phyloP scores from a whole-genome alignment of 345 rosid species.

The Eucalyptus regnans region DNA sequence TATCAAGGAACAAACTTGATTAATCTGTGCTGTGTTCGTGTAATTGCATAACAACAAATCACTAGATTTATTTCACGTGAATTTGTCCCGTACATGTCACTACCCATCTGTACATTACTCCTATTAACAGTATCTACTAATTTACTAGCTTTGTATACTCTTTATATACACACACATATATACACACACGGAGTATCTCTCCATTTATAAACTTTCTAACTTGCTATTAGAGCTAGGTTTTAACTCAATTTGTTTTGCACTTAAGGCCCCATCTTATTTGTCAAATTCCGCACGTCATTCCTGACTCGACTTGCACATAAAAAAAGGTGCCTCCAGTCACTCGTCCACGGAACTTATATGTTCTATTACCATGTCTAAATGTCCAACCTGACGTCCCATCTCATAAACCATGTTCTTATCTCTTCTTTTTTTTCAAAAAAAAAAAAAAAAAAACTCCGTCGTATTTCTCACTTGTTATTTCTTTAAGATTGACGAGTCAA shows the following conservation, averaged over 20 bases:
- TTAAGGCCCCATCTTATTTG: neutral
- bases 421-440: too few species aligned
- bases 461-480: neutral
- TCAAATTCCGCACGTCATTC: neutral
- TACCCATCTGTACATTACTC: neutral
- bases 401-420: neutral
- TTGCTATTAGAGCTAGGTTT: neutral
- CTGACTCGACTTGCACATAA: neutral
- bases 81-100: neutral
- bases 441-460: too few species aligned
- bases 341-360: neutral
- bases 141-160: neutral
- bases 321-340: neutral
- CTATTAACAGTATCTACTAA: neutral
- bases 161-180: neutral
- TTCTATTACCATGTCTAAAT: neutral
- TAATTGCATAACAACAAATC: neutral
- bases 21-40: neutral
- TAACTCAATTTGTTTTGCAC: neutral
- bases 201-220: neutral
- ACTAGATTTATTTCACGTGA: neutral
- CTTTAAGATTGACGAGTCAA: neutral
- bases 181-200: neutral
- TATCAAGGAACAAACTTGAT: neutral
- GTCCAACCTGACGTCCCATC: neutral